Evolutionary conservation across 2,329 filamentous ascomycete genomes (phyloP).

Genomic region (Ustulina deusta): DNA sequence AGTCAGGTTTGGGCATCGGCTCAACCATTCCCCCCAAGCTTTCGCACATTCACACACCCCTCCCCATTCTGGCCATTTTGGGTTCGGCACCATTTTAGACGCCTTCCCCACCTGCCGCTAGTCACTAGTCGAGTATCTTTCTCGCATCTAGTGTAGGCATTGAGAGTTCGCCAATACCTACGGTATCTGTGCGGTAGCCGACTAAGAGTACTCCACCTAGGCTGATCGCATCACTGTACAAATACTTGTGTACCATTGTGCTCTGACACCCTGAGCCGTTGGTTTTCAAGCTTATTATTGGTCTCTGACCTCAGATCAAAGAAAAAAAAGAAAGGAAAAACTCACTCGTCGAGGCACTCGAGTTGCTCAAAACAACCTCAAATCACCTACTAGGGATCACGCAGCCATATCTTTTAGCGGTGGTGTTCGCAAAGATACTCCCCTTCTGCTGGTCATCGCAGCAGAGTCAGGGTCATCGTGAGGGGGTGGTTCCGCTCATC

Average conservation of each 20-base stretch:
- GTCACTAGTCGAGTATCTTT: slow-evolving; percentile 39
- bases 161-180: slow-evolving; percentile 27
- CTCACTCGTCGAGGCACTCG: background rate
- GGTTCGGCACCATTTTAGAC: slow-evolving; percentile 45
- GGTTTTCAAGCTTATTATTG: slow-evolving; percentile 9
- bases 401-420: slow-evolving; percentile 14
- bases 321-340: background rate
- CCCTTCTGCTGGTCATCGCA: slow-evolving; percentile 29
- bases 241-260: slow-evolving; percentile 23
- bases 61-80: no score
- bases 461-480: slow-evolving; percentile 34
- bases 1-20: slow-evolving; percentile 47
- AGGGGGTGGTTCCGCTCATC: slow-evolving; percentile 42
- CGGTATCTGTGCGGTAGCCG: slow-evolving; percentile 16
- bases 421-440: slow-evolving; percentile 23
- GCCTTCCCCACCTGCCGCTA: slow-evolving; percentile 40
- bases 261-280: slow-evolving; percentile 13
- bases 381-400: slow-evolving; percentile 4
- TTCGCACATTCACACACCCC: slow-evolving; percentile 33
- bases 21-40: slow-evolving; percentile 36
- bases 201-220: slow-evolving; percentile 26
- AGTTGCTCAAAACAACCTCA: slow-evolving; percentile 1
- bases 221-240: slow-evolving; percentile 36
- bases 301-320: slow-evolving; percentile 13
- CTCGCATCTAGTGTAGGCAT: slow-evolving; percentile 29